A percentile compares a stretch with the other conserved stretches of the same genome.
These are phyloP conservation scores for Lolium perenne DNA, from an alignment of 176 grass and related monocot species.

Conservation along the genomic window DNA sequence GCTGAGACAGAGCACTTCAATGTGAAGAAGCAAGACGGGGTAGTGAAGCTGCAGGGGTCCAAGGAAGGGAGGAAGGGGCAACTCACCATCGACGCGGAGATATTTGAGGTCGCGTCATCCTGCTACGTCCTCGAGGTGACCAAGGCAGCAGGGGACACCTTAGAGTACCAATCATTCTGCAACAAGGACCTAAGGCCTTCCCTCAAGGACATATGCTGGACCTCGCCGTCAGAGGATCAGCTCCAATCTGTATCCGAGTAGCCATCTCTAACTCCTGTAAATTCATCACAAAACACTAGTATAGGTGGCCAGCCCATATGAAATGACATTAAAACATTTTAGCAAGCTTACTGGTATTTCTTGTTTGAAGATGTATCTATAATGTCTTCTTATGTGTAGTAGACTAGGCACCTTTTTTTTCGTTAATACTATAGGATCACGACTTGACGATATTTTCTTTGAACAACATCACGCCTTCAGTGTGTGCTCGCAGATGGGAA, in stretches of 20 bases:
- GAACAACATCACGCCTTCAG: too few relatives aligned
- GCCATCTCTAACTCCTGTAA: background rate
- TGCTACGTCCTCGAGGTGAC: slow-evolving; percentile 82
- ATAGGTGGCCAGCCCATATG: background rate
- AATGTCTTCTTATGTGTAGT: too few relatives aligned
- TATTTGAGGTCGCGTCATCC: slow-evolving; percentile 80
- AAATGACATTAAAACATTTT: background rate
- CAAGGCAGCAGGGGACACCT: slow-evolving; percentile 74
- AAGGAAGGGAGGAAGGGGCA: slow-evolving; percentile 76
- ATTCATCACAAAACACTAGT: background rate
- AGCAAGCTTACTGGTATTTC: background rate
- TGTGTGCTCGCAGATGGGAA: too few relatives aligned
- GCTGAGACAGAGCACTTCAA: slow-evolving; percentile 56
- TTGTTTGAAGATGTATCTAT: too few relatives aligned
- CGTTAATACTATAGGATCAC: too few relatives aligned
- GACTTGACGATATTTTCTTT: too few relatives aligned
- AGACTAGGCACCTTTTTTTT: too few relatives aligned
- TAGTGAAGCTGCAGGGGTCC: slow-evolving; percentile 57
- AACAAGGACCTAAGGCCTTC: slow-evolving; percentile 57
- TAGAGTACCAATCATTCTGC: slow-evolving; percentile 85
- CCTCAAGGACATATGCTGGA: slow-evolving; percentile 61
- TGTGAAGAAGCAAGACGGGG: slow-evolving; percentile 60
- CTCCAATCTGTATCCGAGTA: slow-evolving; percentile 14
- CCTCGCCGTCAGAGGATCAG: slow-evolving; percentile 41
- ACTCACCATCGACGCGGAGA: slow-evolving; percentile 72